Evolutionary conservation across 1,284 basidiomycete genomes (phyloP), one percentile per base, ranked within the genome.

Genomic region (Meira miltonrushii): DNA sequence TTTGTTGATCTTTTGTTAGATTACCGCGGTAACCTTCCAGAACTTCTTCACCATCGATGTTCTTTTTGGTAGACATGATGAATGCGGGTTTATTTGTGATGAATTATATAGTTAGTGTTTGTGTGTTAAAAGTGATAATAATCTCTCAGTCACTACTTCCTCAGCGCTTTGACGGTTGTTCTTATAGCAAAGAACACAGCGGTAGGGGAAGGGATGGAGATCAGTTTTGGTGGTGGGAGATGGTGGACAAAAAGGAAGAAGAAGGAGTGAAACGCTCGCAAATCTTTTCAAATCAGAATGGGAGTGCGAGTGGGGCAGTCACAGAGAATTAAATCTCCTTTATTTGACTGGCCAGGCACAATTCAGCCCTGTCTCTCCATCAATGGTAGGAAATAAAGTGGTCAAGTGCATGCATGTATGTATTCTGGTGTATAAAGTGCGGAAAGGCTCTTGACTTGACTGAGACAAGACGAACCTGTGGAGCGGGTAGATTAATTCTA

Each of bases 21-120:
- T 77, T 77, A 43, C 75, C 74, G 65, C 53, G 53, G 15, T 43
- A 40, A 12, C 53, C 38, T 37, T 43, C 54, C 8, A 55, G 13
- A 25, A 48, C 54, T 68, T 68, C 60, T 62, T 77, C 71, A 47
- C 72, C 74, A 46, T 66, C 54, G 7, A 72, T 63, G 60, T 75
- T 69, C 25, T 57, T 67, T 41, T 70, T 61, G 11, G 59, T 58
- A 7, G 66, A 54, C 72, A 76, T 75, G 28, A 33, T 57, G 48
- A 39, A 19, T 49, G 10, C 50, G 47, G 13, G 9, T n/a, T n/a
- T n/a, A n/a, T n/a, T n/a, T n/a, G n/a, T n/a, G n/a, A n/a, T n/a
- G n/a, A 33, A 4, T 33, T 33, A 33, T 33, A 33, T 33, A 33
- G 28, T 41, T 41, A 41, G 40, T 13, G 40, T 41, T 17, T 48